Percentiles rank a stretch among this genome's conserved stretches.
Evolutionary conservation across 768 basidiomycete genomes (phyloP).

Genomic region (Amanita rimosa): DNA sequence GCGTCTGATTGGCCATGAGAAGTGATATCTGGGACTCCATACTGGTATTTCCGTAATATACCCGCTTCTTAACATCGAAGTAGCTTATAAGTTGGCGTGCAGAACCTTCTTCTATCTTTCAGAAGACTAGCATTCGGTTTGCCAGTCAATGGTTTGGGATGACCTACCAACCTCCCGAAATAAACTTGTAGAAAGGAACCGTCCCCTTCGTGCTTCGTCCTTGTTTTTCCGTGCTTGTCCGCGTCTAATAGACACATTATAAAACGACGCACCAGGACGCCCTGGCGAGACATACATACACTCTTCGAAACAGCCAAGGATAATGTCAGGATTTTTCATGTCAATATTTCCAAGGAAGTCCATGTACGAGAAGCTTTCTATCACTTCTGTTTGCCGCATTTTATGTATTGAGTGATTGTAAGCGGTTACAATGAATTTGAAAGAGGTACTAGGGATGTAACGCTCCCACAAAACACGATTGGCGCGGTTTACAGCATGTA

Average conservation of each 20-base stretch:
- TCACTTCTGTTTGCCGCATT: conserved; percentile 47
- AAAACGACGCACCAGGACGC: too few species aligned
- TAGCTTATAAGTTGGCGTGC: conserved; percentile 56
- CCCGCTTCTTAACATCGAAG: conserved; percentile 84
- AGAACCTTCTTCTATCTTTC: conserved; percentile 45
- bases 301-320: conserved; percentile 74
- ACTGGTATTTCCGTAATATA: conserved; percentile 90
- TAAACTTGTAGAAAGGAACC: conserved; percentile 62
- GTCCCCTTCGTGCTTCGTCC: conserved; percentile 45
- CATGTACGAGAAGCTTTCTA: conserved; percentile 84
- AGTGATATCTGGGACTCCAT: conserved; percentile 97
- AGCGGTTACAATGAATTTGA: conserved; percentile 68
- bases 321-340: conserved; percentile 68
- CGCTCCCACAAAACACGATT: conserved; percentile 40
- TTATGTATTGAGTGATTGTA: conserved; percentile 70
- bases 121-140: neutral
- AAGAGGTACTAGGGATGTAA: conserved; percentile 58
- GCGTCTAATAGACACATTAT: conserved; percentile 25
- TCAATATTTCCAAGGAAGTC: conserved; percentile 70
- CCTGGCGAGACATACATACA: conserved; percentile 34
- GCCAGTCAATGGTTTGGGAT: neutral
- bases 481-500: conserved; percentile 46
- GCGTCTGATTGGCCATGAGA: conserved; percentile 92
- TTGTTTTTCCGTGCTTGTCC: conserved; percentile 32
- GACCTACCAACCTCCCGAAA: conserved; percentile 80